Conservation (phyloP, 176 grass and related monocot genomes). For the Metroxylon sagu region DNA sequence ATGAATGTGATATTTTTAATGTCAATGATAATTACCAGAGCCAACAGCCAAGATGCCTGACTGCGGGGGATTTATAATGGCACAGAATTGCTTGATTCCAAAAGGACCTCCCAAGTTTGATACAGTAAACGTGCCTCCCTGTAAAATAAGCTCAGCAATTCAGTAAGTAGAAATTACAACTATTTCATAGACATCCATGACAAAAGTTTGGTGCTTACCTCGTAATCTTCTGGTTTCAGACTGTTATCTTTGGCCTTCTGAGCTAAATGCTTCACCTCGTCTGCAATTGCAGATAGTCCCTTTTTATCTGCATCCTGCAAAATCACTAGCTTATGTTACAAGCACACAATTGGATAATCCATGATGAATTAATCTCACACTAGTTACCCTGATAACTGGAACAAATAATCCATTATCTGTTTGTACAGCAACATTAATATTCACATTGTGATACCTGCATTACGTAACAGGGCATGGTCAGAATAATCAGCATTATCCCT, state of each 20-base stretch:
- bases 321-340: background rate
- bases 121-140: slow-evolving; percentile 91
- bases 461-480: no score
- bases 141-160: slow-evolving; percentile 5
- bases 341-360: no score
- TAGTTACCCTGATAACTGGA: slow-evolving; percentile 70
- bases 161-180: no score
- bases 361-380: background rate
- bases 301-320: slow-evolving; percentile 93
- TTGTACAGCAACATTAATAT: slow-evolving; percentile 93
- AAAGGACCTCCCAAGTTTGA: slow-evolving; percentile 94
- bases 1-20: no score
- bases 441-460: slow-evolving; percentile 82
- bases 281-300: slow-evolving; percentile 71
- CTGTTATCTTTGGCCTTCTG: slow-evolving; percentile 80
- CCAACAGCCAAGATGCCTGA: slow-evolving; percentile 89
- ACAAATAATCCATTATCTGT: slow-evolving; percentile 95
- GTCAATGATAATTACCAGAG: slow-evolving; percentile 43
- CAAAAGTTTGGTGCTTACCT: slow-evolving; percentile 31
- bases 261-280: slow-evolving; percentile 85
- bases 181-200: no score
- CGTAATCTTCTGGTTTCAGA: slow-evolving; percentile 88
- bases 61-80: slow-evolving; percentile 93
- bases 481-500: no score
- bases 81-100: slow-evolving; percentile 93